Conservation (phyloP, 2,329 filamentous ascomycete species). For the Alternaria sp. region DNA sequence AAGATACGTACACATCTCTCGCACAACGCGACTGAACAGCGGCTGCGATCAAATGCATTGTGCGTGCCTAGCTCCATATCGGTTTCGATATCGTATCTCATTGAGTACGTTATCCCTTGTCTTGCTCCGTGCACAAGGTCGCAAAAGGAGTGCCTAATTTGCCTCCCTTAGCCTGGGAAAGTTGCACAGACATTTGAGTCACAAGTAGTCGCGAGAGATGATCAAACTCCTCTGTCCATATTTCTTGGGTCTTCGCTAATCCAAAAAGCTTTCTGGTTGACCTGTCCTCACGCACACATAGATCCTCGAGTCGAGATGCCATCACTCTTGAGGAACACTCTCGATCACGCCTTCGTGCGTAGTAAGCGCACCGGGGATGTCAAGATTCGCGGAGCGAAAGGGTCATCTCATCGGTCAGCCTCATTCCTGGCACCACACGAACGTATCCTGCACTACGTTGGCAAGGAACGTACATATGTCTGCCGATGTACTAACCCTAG, state of each 20-base stretch:
- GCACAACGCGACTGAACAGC: not conserved
- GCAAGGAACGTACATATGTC: not conserved
- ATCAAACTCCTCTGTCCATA: not conserved
- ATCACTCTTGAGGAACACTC: not conserved
- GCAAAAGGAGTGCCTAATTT: not conserved
- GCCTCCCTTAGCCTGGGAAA: not conserved
- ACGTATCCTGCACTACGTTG: constrained; percentile 16
- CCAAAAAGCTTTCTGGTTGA: not conserved
- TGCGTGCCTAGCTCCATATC: not conserved
- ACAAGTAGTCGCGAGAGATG: not conserved
- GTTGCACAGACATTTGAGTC: not conserved
- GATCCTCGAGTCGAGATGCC: not conserved
- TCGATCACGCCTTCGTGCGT: constrained; percentile 12
- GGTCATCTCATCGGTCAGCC: not conserved
- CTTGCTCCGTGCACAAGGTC: not conserved
- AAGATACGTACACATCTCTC: not conserved
- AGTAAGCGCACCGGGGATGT: constrained; percentile 15
- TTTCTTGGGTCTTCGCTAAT: not conserved
- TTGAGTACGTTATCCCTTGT: not conserved
- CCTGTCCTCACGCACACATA: not conserved
- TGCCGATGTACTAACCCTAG: constrained; percentile 14
- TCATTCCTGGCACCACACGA: not conserved
- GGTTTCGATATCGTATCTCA: not conserved
- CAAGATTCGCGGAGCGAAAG: constrained; percentile 12
- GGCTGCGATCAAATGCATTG: not conserved